These are phyloP conservation scores for Serendipita vermifera DNA, from an alignment of 768 basidiomycete genomes.

Conservation along the genomic window DNA sequence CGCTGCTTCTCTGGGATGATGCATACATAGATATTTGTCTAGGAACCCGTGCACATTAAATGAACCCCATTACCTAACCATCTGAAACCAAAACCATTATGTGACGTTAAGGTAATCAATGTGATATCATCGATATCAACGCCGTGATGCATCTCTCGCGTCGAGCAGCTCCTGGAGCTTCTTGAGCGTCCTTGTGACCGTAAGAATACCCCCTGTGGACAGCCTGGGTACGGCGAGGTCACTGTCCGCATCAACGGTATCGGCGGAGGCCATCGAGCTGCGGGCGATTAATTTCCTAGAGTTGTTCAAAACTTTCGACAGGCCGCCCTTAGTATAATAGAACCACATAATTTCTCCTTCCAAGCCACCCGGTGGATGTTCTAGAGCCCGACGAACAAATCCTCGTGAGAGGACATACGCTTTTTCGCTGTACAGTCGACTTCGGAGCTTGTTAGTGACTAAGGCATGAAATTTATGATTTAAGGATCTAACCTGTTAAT, in stretches of 20 bases:
- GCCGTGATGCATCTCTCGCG: not conserved
- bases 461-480: not conserved
- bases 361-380: constrained; percentile 58
- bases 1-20: too few species aligned
- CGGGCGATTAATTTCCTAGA: constrained; percentile 44
- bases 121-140: not conserved
- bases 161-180: constrained; percentile 38
- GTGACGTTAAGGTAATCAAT: too few species aligned
- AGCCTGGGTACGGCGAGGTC: constrained; percentile 59
- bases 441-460: constrained; percentile 23
- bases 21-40: too few species aligned
- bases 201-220: constrained; percentile 66
- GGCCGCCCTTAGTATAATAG: constrained; percentile 50
- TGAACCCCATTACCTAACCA: too few species aligned
- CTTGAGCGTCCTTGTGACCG: constrained; percentile 57
- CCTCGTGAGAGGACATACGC: constrained; percentile 82
- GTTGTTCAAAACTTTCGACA: constrained; percentile 55
- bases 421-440: constrained; percentile 86
- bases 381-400: constrained; percentile 80
- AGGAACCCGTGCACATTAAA: too few species aligned
- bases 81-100: too few species aligned
- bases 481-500: constrained; percentile 53
- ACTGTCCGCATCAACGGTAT: constrained; percentile 23
- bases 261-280: constrained; percentile 24
- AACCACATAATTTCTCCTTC: constrained; percentile 61